phyloP scores from a whole-genome alignment of 176 grass and related monocot genomes.

The Ensete glaucum region DNA sequence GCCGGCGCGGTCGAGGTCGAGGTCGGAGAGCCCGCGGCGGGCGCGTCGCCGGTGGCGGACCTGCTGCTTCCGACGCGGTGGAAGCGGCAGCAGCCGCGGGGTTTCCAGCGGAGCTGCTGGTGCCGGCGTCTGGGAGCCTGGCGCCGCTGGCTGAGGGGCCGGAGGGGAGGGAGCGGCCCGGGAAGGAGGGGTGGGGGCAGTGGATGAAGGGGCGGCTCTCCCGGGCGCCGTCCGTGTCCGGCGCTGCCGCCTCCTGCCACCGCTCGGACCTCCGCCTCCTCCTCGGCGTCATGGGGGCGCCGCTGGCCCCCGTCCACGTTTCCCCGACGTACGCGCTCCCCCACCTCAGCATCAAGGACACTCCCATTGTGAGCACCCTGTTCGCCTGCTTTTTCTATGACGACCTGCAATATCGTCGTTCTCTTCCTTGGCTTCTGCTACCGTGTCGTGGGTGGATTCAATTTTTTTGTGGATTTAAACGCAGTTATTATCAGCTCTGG shows the following conservation, averaged over 20 bases:
- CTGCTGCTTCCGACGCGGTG: conserved; percentile 12
- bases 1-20: conserved; percentile 10
- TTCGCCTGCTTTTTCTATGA: background rate
- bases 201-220: conserved; percentile 16
- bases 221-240: conserved; percentile 8
- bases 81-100: background rate
- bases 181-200: conserved; percentile 16
- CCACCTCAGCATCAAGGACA: conserved; percentile 20
- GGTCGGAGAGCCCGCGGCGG: conserved; percentile 14
- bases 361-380: conserved; percentile 13
- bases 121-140: conserved; percentile 12
- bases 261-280: conserved; percentile 15
- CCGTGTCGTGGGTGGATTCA: background rate
- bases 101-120: conserved; percentile 6
- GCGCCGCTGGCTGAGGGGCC: conserved; percentile 17
- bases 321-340: background rate
- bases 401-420: background rate
- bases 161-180: background rate
- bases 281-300: conserved; percentile 21
- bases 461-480: background rate
- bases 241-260: background rate
- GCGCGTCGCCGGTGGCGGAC: background rate
- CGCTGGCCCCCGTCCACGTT: conserved; percentile 18
- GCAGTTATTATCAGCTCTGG: background rate
- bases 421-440: background rate